Percentiles rank a stretch among this genome's conserved stretches.
These are phyloP conservation scores for Candida sanyaensis DNA, from an alignment of 1,139 yeast genomes.

Conservation along the genomic window DNA sequence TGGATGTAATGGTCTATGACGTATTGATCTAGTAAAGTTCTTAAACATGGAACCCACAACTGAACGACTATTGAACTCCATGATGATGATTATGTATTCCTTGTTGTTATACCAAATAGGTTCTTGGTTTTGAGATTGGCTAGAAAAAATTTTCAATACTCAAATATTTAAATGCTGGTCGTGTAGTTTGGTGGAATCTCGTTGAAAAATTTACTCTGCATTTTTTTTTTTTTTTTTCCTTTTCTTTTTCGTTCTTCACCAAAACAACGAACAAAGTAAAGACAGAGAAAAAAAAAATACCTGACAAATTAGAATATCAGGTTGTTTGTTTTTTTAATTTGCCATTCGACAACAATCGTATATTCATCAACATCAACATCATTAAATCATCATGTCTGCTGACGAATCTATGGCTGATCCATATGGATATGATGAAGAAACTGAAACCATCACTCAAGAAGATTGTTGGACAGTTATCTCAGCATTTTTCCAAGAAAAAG, in stretches of 20 bases:
- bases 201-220: neutral
- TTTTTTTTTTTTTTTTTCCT: neutral
- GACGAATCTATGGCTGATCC: slow-evolving; percentile 43
- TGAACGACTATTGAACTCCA: slow-evolving; percentile 7
- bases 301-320: neutral
- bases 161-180: neutral
- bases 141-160: neutral
- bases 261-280: neutral
- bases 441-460: slow-evolving; percentile 86
- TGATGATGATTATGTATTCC: neutral
- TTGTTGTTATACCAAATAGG: too few species aligned
- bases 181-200: neutral
- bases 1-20: slow-evolving; percentile 33
- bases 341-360: neutral
- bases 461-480: slow-evolving; percentile 99
- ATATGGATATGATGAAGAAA: slow-evolving; percentile 61
- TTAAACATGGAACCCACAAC: slow-evolving; percentile 13
- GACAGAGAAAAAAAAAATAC: neutral
- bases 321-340: too few species aligned
- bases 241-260: neutral
- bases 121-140: neutral
- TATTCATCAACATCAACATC: neutral
- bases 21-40: slow-evolving; percentile 25
- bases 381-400: slow-evolving; percentile 12
- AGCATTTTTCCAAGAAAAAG: slow-evolving; percentile 93